Evolutionary conservation across 1,139 yeast species (phyloP), one percentile per base, ranked within the genome.

Genomic region (Kurtzmaniella quercitrusa): DNA sequence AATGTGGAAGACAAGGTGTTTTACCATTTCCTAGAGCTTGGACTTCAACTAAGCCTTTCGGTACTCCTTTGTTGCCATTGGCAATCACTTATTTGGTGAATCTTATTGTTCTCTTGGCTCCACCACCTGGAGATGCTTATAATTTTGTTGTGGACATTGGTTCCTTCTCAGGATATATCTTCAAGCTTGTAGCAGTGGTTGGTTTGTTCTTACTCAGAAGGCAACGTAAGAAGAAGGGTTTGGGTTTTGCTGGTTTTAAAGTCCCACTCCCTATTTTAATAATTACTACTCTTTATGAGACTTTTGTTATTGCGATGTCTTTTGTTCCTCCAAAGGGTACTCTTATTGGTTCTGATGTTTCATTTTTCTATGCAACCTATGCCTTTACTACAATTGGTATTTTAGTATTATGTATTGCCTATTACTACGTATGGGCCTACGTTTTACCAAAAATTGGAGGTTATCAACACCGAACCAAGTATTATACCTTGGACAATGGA

Each of bases 1-100:
- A 72, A 50, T 68, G 74, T 55, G 77, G 76, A 7, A 61, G 77
- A 56, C 75, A 72, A 54, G 76, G 76, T 42, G 73, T 72, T 14
- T 58, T 72, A 39, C 77, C 77, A 15, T 72, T 56, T 47, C 63
- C 70, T 8, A 50, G 46, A 10, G 55, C 62, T 39, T 72, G 76
- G 75, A 66, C 73, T 6, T 58, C 66, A 25, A 65, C 66, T 8
- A 68, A 66, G 46, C 77, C 76, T 2, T 66, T 60, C 40, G 71
- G 72, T 2, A 70, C 77, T 7, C 77, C 77, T 3, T 36, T 69
- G 3, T 64, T 70, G 25, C 68, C 75, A 10, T 58, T 70, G 4
- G 48, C 68, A 17, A 54, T 64, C 39, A 68, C 70, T 1, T 70
- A 64, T 57, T 15, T 69, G 16, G 63, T 72, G 34, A 70, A 70